Evolutionary conservation across 768 basidiomycete species (phyloP).

Genomic region (Coprinellus aureogranulatus): DNA sequence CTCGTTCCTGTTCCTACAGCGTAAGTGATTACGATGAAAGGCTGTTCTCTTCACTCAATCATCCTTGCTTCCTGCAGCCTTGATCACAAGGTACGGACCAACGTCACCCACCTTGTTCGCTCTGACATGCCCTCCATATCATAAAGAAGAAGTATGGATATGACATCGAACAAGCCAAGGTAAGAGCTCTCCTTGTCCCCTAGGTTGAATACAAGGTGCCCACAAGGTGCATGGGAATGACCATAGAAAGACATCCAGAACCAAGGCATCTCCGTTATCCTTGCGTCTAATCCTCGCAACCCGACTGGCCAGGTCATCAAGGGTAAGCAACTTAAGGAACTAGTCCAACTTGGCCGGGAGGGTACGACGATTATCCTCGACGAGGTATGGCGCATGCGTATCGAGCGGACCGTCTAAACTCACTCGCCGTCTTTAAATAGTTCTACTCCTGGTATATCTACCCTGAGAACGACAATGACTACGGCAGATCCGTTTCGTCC

Average conservation of each 20-base stretch:
- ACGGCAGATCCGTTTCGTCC: constrained; percentile 76
- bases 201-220: background rate
- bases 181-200: constrained; percentile 24
- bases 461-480: constrained; percentile 70
- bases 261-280: constrained; percentile 80
- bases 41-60: no score
- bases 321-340: constrained; percentile 77
- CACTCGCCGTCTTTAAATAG: constrained; percentile 39
- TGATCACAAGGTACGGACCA: constrained; percentile 32
- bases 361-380: constrained; percentile 83
- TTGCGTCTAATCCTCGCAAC: constrained; percentile 94
- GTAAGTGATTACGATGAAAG: no score
- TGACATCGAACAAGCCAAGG: constrained; percentile 78
- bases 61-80: no score
- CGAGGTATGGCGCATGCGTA: constrained; percentile 50
- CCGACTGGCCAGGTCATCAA: constrained; percentile 88
- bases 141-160: constrained; percentile 73
- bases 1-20: constrained; percentile 89
- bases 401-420: background rate
- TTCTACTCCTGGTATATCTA: constrained; percentile 97
- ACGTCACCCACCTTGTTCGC: constrained; percentile 26
- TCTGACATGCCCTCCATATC: constrained; percentile 5
- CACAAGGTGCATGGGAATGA: background rate
- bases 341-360: constrained; percentile 71
- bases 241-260: constrained; percentile 71